phyloP scores from a whole-genome alignment of 1,284 basidiomycete genomes.

The Fomitopsis schrenkii region DNA sequence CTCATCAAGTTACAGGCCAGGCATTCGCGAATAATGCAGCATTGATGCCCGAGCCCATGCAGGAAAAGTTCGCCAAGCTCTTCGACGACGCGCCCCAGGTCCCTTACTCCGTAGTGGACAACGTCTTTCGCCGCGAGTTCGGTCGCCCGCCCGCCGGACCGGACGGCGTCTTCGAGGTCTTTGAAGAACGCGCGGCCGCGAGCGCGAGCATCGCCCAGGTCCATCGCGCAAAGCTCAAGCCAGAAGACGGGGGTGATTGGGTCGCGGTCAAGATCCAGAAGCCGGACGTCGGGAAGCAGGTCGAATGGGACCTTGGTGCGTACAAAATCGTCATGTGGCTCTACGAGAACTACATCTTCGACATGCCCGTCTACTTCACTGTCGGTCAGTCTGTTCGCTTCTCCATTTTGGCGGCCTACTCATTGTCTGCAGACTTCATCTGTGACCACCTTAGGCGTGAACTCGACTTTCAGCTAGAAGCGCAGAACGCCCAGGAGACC shows the following conservation, averaged over 20 bases:
- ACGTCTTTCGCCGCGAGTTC: slow-evolving; percentile 76
- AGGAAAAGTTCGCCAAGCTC: slow-evolving; percentile 74
- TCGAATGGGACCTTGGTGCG: slow-evolving; percentile 76
- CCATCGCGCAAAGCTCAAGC: slow-evolving; percentile 69
- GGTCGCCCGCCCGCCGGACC: slow-evolving; percentile 59
- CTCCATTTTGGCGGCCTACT: background rate
- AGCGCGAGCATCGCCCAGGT: slow-evolving; percentile 91
- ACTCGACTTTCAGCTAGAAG: slow-evolving; percentile 77
- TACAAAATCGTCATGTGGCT: slow-evolving; percentile 70
- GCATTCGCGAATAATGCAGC: slow-evolving; percentile 83
- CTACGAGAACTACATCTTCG: slow-evolving; percentile 71
- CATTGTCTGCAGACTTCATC: slow-evolving; percentile 59
- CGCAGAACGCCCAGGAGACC: slow-evolving; percentile 59
- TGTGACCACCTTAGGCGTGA: slow-evolving; percentile 79
- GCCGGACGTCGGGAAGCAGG: slow-evolving; percentile 80
- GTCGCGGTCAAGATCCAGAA: slow-evolving; percentile 95
- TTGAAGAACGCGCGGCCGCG: slow-evolving; percentile 72
- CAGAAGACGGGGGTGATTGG: slow-evolving; percentile 39
- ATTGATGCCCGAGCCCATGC: slow-evolving; percentile 77
- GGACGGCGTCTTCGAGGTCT: slow-evolving; percentile 72
- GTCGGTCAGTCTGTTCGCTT: slow-evolving; percentile 45
- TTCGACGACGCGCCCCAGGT: slow-evolving; percentile 88
- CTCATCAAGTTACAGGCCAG: slow-evolving; percentile 41
- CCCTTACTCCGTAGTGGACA: slow-evolving; percentile 63
- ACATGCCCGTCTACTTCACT: slow-evolving; percentile 72